These are phyloP conservation scores for Phytophthora fragariaefolia DNA, from an alignment of 352 stramenopile genomes.

Conservation along the genomic window DNA sequence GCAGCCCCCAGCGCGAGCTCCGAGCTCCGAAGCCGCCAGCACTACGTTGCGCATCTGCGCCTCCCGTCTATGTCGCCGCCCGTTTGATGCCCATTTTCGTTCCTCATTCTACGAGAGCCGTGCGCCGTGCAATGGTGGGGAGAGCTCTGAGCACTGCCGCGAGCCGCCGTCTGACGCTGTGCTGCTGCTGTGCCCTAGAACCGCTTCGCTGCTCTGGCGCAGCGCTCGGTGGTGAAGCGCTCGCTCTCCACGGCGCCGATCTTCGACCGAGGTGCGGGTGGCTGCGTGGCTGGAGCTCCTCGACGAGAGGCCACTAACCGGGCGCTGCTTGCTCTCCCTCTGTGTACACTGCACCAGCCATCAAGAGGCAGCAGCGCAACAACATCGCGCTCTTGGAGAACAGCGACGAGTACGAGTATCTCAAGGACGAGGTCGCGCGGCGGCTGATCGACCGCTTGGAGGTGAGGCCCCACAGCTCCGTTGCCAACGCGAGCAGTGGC, in stretches of 20 bases:
- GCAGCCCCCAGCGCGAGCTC: background rate
- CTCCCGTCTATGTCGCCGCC: conserved; percentile 14
- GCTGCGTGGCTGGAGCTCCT: background rate
- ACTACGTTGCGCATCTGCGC: background rate
- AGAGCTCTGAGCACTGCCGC: background rate
- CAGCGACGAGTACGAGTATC: conserved; percentile 83
- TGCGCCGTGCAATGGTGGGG: conserved; percentile 24
- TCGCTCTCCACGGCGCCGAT: conserved; percentile 60
- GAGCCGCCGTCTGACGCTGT: background rate
- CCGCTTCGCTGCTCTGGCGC: conserved; percentile 26
- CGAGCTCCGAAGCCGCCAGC: background rate
- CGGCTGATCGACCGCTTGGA: conserved; percentile 83
- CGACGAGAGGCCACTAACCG: background rate
- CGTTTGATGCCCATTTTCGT: conserved; percentile 11
- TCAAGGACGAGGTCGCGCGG: conserved; percentile 88
- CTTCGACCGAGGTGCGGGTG: conserved; percentile 60
- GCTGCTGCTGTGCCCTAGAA: conserved; percentile 33
- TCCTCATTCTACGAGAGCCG: conserved; percentile 16
- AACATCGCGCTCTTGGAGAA: conserved; percentile 68
- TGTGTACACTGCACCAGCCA: conserved; percentile 41
- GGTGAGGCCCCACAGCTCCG: too few relatives aligned
- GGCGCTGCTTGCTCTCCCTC: background rate
- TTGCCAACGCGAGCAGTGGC: too few relatives aligned
- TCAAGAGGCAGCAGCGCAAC: conserved; percentile 86
- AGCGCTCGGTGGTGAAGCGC: conserved; percentile 31